These are phyloP conservation scores for Thermomucor indicae-seudaticae DNA, from an alignment of 371 early-diverging fungal genomes.

Conservation along the genomic window DNA sequence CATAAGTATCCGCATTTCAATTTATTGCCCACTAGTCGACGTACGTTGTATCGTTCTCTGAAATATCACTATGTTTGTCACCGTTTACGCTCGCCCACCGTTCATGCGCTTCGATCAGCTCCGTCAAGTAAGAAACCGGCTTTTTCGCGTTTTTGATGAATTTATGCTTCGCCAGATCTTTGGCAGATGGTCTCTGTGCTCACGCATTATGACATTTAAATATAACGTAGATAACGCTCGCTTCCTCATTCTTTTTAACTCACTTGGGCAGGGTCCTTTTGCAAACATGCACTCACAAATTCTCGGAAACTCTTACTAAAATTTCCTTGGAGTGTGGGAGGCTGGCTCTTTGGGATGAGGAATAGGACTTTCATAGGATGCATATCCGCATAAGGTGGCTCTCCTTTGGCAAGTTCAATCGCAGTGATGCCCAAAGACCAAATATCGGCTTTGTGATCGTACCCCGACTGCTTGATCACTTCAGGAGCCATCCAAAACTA, in stretches of 20 bases:
- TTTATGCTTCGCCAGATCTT: constrained; percentile 86
- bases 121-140: constrained; percentile 75
- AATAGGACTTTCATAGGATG: constrained; percentile 94
- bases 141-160: constrained; percentile 85
- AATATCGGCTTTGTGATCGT: constrained; percentile 96
- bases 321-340: constrained; percentile 78
- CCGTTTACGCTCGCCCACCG: constrained; percentile 62
- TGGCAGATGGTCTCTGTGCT: constrained; percentile 88
- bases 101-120: constrained; percentile 81
- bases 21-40: neutral
- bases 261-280: constrained; percentile 77
- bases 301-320: constrained; percentile 89
- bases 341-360: constrained; percentile 88
- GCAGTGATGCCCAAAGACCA: constrained; percentile 99
- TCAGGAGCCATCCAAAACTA: constrained; percentile 98
- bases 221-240: too few species aligned
- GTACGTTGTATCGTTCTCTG: constrained; percentile 53
- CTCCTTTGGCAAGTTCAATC: constrained; percentile 92
- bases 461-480: constrained; percentile 94
- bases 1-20: neutral
- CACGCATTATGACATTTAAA: too few species aligned
- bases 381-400: constrained; percentile 89
- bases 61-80: constrained; percentile 52
- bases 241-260: too few species aligned
- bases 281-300: constrained; percentile 84